Base-by-base conservation (phyloP, 768 basidiomycete species). In the Chalciporus sphaerocephalus region DNA sequence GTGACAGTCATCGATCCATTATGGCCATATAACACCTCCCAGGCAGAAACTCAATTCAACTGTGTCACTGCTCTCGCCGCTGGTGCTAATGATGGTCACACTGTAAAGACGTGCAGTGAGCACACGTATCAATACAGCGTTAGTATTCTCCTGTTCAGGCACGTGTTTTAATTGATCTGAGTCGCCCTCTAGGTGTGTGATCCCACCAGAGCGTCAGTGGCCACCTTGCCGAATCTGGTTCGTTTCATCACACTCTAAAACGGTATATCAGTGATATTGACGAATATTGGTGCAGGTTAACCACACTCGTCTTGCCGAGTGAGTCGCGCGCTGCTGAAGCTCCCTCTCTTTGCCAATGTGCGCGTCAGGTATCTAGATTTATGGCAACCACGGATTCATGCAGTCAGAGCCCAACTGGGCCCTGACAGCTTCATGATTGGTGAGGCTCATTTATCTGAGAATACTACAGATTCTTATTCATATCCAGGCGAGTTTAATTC, bases 71-170 rank as follows among this genome's bases (percentile, higher is more conserved):
- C 74, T 11, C 60, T 78, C 9, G 71, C 69, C 28, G 72, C 75
- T 34, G 77, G 77, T 23, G 72, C 67, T 3, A 64, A 75, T 44
- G 51, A 55, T 6, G 70, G 59, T 22, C 56, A 63, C 44, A 73
- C 73, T n/a, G 73, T 74, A 11, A 66, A 62, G 38, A 67, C 64
- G 3, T 78, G 77, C 52, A 76, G 74, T 48, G 77, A 79, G 55
- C 77, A 77, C 44, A 75, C 75, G 2, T 76, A 78, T 50, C 75
- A 78, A 45, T 78, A 78, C 50, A 75, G 71, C 47, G 75, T 75
- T 49, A 51, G 72, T 56, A 23, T 37, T 22, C 27, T 34, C 1
- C 9, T n/a, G n/a, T n/a, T n/a, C n/a, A n/a, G n/a, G n/a, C n/a
- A n/a, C n/a, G n/a, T n/a, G n/a, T n/a, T n/a, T n/a, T n/a, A 74